Conservation (phyloP, 2,329 filamentous ascomycete genomes). For the Colletotrichum noveboracense region DNA sequence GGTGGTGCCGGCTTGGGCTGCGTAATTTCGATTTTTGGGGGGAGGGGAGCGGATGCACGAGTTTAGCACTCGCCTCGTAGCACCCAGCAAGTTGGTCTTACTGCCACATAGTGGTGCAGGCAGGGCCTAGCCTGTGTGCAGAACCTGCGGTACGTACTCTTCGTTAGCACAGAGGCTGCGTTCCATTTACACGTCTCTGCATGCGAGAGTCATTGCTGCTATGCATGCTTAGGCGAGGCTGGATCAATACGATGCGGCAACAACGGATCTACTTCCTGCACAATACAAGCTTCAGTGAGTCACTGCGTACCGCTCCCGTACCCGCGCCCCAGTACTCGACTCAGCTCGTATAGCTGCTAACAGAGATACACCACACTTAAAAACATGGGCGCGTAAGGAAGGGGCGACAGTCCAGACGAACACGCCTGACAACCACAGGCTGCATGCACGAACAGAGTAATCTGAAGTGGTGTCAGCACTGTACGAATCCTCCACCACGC, state of each 20-base stretch:
- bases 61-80: neutral
- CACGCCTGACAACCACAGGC: neutral
- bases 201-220: neutral
- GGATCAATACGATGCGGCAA: neutral
- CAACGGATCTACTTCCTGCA: neutral
- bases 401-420: neutral
- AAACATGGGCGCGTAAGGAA: neutral
- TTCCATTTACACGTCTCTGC: neutral
- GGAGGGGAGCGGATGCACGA: neutral
- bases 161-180: neutral
- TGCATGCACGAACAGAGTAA: neutral
- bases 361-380: constrained; percentile 1
- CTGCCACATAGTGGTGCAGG: neutral
- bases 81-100: neutral
- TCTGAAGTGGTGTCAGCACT: neutral
- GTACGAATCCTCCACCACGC: neutral
- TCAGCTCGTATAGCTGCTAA: constrained; percentile 20
- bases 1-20: constrained; percentile 6
- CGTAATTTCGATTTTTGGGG: constrained; percentile 12
- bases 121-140: neutral
- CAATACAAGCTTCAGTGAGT: rapidly evolving
- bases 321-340: neutral
- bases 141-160: neutral
- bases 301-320: neutral
- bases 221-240: neutral